phyloP scores from a whole-genome alignment of 129 eudicot genomes.

The Rutidosis leptorrhynchoides region DNA sequence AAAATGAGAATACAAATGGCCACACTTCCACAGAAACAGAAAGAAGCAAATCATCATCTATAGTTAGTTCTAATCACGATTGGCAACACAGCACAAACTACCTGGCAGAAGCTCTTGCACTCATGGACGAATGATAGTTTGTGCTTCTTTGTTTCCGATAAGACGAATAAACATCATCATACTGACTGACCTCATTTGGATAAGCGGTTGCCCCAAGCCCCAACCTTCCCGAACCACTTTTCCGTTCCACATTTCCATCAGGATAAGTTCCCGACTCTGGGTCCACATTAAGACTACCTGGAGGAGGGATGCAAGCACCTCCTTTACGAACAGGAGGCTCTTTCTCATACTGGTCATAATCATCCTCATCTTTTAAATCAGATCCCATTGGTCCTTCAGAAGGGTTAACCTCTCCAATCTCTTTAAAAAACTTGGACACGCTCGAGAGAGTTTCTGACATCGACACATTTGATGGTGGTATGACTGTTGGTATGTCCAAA shows the following conservation, averaged over 20 bases:
- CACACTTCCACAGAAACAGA: no score
- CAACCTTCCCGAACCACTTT: constrained; percentile 73
- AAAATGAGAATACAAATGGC: no score
- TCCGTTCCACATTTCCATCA: constrained; percentile 76
- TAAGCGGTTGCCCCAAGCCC: constrained; percentile 95
- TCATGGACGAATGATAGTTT: constrained; percentile 86
- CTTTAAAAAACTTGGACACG: constrained; percentile 72
- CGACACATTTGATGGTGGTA: constrained; percentile 47
- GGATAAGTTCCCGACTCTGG: constrained; percentile 60
- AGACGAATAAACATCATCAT: constrained; percentile 91
- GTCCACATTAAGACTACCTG: constrained; percentile 67
- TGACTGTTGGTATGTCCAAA: constrained; percentile 63
- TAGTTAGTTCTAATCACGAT: no score
- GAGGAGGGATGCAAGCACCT: constrained; percentile 96
- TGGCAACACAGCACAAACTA: no score
- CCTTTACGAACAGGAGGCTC: constrained; percentile 69
- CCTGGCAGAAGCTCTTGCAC: constrained; percentile 80
- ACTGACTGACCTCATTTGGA: constrained; percentile 82
- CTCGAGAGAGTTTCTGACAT: constrained; percentile 71
- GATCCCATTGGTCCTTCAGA: constrained; percentile 80
- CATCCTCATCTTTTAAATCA: constrained; percentile 47
- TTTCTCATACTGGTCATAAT: constrained; percentile 67
- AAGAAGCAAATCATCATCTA: no score
- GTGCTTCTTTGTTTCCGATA: constrained; percentile 82
- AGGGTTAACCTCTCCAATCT: constrained; percentile 89